phyloP scores from a whole-genome alignment of 1,284 basidiomycete genomes.

The Heterobasidion parviporum region DNA sequence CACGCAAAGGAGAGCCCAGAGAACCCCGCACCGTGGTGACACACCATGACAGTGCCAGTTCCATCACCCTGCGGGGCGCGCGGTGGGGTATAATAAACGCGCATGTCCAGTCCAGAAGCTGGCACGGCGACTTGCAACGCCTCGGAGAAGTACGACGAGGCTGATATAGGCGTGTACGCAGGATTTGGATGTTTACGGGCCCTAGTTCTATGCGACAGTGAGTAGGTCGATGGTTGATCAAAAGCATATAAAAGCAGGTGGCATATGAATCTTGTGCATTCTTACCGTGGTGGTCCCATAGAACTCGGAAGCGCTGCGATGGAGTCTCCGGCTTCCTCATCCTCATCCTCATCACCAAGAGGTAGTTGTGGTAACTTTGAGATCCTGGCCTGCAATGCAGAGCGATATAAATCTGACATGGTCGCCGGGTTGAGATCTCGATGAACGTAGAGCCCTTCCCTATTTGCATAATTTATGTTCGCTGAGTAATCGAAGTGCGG shows the following conservation, averaged over 20 bases:
- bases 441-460: too few relatives aligned
- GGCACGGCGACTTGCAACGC: slow-evolving; percentile 69
- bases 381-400: slow-evolving; percentile 58
- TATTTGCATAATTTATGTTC: too few relatives aligned
- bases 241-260: too few relatives aligned
- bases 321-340: slow-evolving; percentile 51
- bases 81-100: slow-evolving; percentile 72
- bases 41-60: slow-evolving; percentile 69
- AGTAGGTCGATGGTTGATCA: neutral
- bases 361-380: slow-evolving; percentile 55
- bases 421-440: too few relatives aligned
- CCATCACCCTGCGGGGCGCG: slow-evolving; percentile 27
- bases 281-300: slow-evolving; percentile 54
- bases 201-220: slow-evolving; percentile 11
- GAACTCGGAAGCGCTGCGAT: slow-evolving; percentile 54
- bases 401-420: slow-evolving; percentile 68
- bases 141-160: slow-evolving; percentile 64
- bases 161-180: slow-evolving; percentile 66
- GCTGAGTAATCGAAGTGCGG: too few relatives aligned
- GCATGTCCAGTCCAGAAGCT: slow-evolving; percentile 51
- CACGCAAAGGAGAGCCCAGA: slow-evolving; percentile 85
- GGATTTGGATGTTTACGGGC: slow-evolving; percentile 38
- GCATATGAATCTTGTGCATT: slow-evolving; percentile 10
- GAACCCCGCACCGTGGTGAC: slow-evolving; percentile 94
- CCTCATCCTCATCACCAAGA: slow-evolving; percentile 41